These are phyloP conservation scores for Metschnikowia cerradonensis DNA, from an alignment of 805 yeast species.

Conservation along the genomic window DNA sequence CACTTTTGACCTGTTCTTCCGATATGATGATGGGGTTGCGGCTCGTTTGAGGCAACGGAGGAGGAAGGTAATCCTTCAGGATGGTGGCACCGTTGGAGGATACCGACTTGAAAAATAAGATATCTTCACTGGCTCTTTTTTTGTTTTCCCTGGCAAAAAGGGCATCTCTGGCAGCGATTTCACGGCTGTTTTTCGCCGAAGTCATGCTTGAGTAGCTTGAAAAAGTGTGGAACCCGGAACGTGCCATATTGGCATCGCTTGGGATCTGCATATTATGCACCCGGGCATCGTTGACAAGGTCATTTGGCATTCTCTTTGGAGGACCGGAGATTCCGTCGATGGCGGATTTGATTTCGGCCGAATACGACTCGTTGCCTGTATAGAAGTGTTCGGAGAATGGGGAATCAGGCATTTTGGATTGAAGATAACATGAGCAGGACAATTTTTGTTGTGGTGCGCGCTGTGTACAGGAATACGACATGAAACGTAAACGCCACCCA, in stretches of 20 bases:
- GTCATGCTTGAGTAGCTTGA: not conserved
- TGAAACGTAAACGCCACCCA: not conserved
- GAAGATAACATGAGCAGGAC: not conserved
- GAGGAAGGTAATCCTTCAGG: conserved; percentile 14
- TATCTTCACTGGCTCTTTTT: conserved; percentile 1
- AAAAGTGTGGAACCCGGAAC: not conserved
- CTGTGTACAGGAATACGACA: not conserved
- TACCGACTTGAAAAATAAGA: conserved; percentile 6
- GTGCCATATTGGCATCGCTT: not conserved
- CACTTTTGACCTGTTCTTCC: not conserved
- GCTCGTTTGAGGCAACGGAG: conserved; percentile 6
- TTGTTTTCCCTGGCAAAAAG: not conserved
- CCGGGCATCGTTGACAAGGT: conserved; percentile 10
- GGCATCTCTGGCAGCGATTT: not conserved
- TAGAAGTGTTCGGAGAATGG: conserved; percentile 7
- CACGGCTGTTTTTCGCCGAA: not conserved
- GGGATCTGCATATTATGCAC: conserved; percentile 4
- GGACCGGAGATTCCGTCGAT: conserved; percentile 10
- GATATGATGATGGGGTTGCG: conserved; percentile 12
- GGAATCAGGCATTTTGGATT: conserved; percentile 5
- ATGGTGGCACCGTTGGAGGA: conserved; percentile 7
- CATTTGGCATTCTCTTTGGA: conserved; percentile 12
- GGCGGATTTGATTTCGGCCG: conserved; percentile 2
- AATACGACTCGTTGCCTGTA: conserved; percentile 5
- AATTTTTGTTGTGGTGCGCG: not conserved